Base-by-base conservation (phyloP, 805 yeast genomes). In the Myxozyma mucilagina region DNA sequence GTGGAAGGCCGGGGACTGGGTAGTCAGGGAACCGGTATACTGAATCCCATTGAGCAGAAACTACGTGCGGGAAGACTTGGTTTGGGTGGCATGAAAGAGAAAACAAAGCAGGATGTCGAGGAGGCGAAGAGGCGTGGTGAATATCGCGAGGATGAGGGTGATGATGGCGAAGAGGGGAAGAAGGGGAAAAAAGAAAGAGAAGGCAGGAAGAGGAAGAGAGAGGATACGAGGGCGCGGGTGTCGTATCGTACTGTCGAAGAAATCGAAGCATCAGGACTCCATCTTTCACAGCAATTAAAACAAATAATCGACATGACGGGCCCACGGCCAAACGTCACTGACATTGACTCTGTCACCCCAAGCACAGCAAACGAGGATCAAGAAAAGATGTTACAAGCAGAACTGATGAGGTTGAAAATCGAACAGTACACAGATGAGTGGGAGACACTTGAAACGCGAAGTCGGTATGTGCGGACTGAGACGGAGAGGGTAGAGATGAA, bases 1-100 rank as follows among this genome's bases (percentile, higher is more conserved):
- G 80, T 80, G 7, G 82, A 82, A 44, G 98, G 99, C 0, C 78
- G 82, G 68, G 98, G 97, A 0, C 79, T 93, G n/a, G 99, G 99
- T 1, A 76, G 76, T 4, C 72, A 79, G 29, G 83, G 85, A 1
- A 80, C 80, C 53, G 99, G 99, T 47, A 90, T 90, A 0, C 79
- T 80, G 0, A 83, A 80, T n/a, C 97, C 98, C 0, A 84, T 93
- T 6, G 87, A 89, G 63, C 87, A 89, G 2, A 80, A 81, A 56
- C 71, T 82, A 35, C 75, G 94, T 43, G 87, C 89, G 0, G 82
- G 80, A 47, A 86, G 90, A 0, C 74, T 83, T 18, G 97, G 97
- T 2, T 79, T 91, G 34, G 96, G 96, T 53, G 92, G 83, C 32
- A 71, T 80, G 42, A 67, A 74, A 16, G 84, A 81, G 65, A 68